Conservation (phyloP, 2,329 filamentous ascomycete species). For the Fragosphaeria purpurea region DNA sequence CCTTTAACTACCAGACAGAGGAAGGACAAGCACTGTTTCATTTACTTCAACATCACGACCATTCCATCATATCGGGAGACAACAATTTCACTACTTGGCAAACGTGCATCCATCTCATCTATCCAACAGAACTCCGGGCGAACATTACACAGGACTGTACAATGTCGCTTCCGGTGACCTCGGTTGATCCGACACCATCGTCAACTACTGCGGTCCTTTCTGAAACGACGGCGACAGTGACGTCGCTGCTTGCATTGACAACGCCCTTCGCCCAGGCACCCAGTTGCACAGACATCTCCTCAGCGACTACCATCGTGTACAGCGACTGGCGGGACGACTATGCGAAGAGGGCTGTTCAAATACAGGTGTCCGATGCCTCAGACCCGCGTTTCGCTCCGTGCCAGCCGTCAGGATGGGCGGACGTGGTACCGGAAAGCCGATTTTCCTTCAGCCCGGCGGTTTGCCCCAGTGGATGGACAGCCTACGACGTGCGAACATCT, state of each 20-base stretch:
- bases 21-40: no score
- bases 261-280: neutral
- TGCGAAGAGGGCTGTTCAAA: neutral
- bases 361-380: neutral
- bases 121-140: no score
- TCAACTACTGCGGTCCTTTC: no score
- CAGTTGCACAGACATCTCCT: neutral
- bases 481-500: neutral
- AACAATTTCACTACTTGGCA: no score
- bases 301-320: neutral
- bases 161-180: no score
- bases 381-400: neutral
- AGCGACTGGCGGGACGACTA: neutral
- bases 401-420: neutral
- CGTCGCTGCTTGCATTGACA: neutral
- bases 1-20: no score
- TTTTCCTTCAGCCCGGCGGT: neutral
- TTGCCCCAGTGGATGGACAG: neutral
- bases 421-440: neutral
- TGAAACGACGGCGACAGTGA: no score
- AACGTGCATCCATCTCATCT: no score
- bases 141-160: no score
- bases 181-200: no score
- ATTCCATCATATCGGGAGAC: no score
- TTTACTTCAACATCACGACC: no score